Percentiles rank a stretch among this genome's conserved stretches.
Conservation (phyloP, 805 yeast genomes). For the Tetrapisispora taiwanensis region DNA sequence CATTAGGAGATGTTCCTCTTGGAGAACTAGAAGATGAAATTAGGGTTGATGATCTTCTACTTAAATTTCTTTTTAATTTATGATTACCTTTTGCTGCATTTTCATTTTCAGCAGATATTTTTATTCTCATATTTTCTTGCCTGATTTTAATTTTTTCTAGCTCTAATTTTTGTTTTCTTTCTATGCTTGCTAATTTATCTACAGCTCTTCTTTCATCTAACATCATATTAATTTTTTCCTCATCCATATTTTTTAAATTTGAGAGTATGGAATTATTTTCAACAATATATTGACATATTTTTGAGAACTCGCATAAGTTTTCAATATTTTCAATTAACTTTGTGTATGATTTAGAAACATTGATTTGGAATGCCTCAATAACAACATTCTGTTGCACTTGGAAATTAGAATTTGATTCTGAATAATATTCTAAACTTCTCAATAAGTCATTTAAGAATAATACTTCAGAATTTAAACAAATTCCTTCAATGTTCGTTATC, state of each 20-base stretch:
- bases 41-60: not conserved
- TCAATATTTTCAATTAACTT: slow-evolving; percentile 10
- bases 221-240: slow-evolving; percentile 15
- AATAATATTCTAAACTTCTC: slow-evolving; percentile 6
- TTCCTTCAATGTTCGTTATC: slow-evolving; percentile 10
- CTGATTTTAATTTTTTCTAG: not conserved
- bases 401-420: slow-evolving; percentile 4
- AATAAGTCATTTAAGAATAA: slow-evolving; percentile 5
- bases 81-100: not conserved
- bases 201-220: slow-evolving; percentile 21
- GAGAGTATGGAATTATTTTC: slow-evolving; percentile 8
- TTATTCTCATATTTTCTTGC: not conserved
- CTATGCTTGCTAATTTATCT: slow-evolving; percentile 11
- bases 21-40: slow-evolving; percentile 4
- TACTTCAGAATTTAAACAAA: slow-evolving; percentile 7
- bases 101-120: not conserved
- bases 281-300: slow-evolving; percentile 19
- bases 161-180: slow-evolving; percentile 8
- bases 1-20: slow-evolving; percentile 8
- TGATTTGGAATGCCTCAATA: slow-evolving; percentile 12
- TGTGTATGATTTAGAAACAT: slow-evolving; percentile 7
- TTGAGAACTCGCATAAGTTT: slow-evolving; percentile 11
- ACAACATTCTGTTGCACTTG: slow-evolving; percentile 16
- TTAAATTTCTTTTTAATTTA: not conserved
- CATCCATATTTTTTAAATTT: slow-evolving; percentile 8